Evolutionary conservation across 148 eudicot species (phyloP).

Genomic region (Selenicereus undatus): DNA sequence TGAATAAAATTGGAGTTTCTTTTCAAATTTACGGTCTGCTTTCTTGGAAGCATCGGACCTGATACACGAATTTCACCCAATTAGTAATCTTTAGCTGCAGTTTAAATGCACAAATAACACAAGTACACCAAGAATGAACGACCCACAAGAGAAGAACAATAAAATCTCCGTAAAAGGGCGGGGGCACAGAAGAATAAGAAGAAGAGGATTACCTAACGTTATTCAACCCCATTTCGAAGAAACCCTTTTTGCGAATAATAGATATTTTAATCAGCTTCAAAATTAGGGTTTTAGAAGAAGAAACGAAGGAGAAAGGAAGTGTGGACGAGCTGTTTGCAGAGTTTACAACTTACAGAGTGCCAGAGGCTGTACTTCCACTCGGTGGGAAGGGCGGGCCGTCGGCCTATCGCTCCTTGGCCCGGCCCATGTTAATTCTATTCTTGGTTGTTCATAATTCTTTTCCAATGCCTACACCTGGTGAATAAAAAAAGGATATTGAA

Average conservation of each 20-base stretch:
- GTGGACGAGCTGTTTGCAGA: too few species aligned
- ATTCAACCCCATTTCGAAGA: conserved; percentile 33
- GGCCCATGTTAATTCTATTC: too few species aligned
- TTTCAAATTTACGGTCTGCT: conserved; percentile 62
- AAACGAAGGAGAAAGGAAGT: too few species aligned
- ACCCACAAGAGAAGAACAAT: neutral
- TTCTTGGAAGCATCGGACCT: conserved; percentile 40
- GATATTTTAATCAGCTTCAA: too few species aligned
- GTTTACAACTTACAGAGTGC: neutral
- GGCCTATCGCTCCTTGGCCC: too few species aligned
- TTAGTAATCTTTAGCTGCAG: neutral
- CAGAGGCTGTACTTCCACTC: neutral
- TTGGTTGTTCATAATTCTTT: too few species aligned
- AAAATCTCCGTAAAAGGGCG: neutral
- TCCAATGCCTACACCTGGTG: too few species aligned
- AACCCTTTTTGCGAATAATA: neutral
- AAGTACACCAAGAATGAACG: neutral
- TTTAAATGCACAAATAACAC: neutral
- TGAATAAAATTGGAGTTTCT: conserved; percentile 62
- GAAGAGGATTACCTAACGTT: conserved; percentile 23
- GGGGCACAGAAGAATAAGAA: neutral
- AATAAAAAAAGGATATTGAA: too few species aligned
- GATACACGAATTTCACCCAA: neutral
- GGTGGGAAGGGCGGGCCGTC: too few species aligned
- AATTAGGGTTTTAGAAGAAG: neutral